Base-by-base conservation (phyloP, 169 alveolate genomes). In the Plasmodium cynomolgi region DNA sequence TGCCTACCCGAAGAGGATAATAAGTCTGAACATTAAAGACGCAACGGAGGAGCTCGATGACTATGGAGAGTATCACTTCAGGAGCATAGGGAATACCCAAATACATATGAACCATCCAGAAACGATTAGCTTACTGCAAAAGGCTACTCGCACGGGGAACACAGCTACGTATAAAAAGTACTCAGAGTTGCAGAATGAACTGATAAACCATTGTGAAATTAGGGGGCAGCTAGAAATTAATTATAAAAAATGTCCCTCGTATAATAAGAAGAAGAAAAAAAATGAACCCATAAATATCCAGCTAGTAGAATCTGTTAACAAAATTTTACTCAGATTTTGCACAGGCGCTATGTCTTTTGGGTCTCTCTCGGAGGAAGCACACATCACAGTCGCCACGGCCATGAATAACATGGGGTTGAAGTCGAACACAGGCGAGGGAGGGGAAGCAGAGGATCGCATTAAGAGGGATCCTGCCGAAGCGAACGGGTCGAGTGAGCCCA, bases 371-470 rank as follows among this genome's bases (percentile, higher is more conserved):
- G 94, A 95, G 74, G 97, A 95, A 85, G 97, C 97, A 7, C 97
- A 96, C 92, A 75, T 90, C 68, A 92, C 97, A 8, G 83, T 96
- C 75, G 96, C 97, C 37, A 84, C 93, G 26, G 96, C 97, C 5
- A 72, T 96, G 97, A 96, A 96, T 91, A 90, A 94, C 23, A 90
- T 95, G 20, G 97, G 97, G 13, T 90, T 95, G 79, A 81, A 90
- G 81, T 91, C 96, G 39, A 96, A 96, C 83, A 96, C 97, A 47
- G 98, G 98, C 3, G 98, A 97, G 84, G 98, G 98, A 11, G 98
- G 98, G 34, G 98, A 96, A 73, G 96, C 95, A 26, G 95, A 88
- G 17, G 96, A 93, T 6, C 82, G 97, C 72, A 91, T 91, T n/a
- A 80, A 41, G 72, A 7, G n/a, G 33, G 72, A 68, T 0, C 15